Base-by-base conservation (phyloP, 2,329 filamentous ascomycete species). In the Pseudocercospora macadamiae region DNA sequence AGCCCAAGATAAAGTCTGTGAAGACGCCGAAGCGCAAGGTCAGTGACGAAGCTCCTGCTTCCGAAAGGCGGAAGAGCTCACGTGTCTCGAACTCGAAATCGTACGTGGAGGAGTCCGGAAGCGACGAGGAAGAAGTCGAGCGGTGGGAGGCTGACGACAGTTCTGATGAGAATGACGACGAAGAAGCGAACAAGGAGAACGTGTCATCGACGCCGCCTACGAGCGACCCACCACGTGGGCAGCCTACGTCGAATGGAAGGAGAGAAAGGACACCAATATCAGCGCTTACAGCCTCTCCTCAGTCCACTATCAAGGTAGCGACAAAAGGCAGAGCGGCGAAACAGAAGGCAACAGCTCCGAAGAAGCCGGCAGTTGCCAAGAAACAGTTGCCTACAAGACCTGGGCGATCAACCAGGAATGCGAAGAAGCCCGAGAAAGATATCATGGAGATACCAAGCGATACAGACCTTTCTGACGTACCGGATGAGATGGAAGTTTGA, bases 81-180 rank as follows among this genome's bases (percentile, higher is more conserved):
- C 71, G 76, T 16, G 74, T 73, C 1, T 68, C 66, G 55, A 70
- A 57, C 51, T 69, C 51, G 45, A 78, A 76, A 64, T 81, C 74
- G 64, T 82, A 82, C 58, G 71, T 74, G 2, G 79, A 81, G 54
- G 62, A 75, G 16, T 76, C 73, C 32, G 76, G 74, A 53, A 76
- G 75, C 42, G 57, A 60, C 49, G 77, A 75, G 10, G 70, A 68
- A 3, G 71, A 72, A 39, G 62, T 67, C n/a, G 67, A 69, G 54
- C 54, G 74, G 25, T 71, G 68, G 51, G 66, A 66, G 45, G 70
- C 63, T 25, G 68, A 65, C 19, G 59, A 57, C 18, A 59, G 57
- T 48, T 62, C 49, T 9, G 64, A 65, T 10, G 65, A 64, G 19
- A 63, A 65, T 10, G 65, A 64, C 16, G 63, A 62, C 9, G 62